Conservation (phyloP, 495 filamentous ascomycete species). For the Copromyces sp. region DNA sequence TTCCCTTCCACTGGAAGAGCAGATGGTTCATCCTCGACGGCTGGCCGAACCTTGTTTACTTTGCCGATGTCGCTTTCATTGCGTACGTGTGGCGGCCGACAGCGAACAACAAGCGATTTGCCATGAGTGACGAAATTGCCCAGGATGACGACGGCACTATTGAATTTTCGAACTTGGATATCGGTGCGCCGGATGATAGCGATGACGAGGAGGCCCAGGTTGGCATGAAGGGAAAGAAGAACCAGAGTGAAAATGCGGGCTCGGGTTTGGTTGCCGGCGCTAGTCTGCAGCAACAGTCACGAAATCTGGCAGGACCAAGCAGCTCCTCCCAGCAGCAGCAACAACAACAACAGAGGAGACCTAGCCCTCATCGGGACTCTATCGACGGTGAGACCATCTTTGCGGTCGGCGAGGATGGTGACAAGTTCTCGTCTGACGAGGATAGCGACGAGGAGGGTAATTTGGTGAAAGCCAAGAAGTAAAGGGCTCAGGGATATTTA, state of each 20-base stretch:
- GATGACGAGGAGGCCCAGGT: slow-evolving; percentile 49
- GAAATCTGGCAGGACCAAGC: background rate
- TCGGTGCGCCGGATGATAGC: slow-evolving; percentile 62
- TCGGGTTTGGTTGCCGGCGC: background rate
- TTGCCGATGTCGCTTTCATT: slow-evolving; percentile 81
- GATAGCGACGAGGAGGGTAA: slow-evolving; percentile 52
- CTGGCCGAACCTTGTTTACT: slow-evolving; percentile 94
- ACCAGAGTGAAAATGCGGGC: background rate
- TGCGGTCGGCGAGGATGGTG: slow-evolving; percentile 78
- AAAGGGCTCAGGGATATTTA: slow-evolving; percentile 1
- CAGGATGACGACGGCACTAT: slow-evolving; percentile 96
- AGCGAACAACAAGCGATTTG: slow-evolving; percentile 92
- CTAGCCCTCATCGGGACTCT: slow-evolving; percentile 49
- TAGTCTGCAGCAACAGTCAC: background rate
- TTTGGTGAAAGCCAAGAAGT: slow-evolving; percentile 48
- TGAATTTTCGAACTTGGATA: slow-evolving; percentile 71
- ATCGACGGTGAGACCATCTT: slow-evolving; percentile 92
- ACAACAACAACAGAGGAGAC: slow-evolving; percentile 11
- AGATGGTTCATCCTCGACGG: slow-evolving; percentile 97
- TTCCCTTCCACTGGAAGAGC: slow-evolving; percentile 90
- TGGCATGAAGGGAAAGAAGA: slow-evolving; percentile 22
- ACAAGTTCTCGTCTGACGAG: slow-evolving; percentile 46
- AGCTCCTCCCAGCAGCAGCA: slow-evolving; percentile 8
- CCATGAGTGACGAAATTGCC: slow-evolving; percentile 98
- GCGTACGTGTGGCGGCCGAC: slow-evolving; percentile 98